phyloP scores from a whole-genome alignment of 139 green algal species.

The Yamagishiella unicocca region DNA sequence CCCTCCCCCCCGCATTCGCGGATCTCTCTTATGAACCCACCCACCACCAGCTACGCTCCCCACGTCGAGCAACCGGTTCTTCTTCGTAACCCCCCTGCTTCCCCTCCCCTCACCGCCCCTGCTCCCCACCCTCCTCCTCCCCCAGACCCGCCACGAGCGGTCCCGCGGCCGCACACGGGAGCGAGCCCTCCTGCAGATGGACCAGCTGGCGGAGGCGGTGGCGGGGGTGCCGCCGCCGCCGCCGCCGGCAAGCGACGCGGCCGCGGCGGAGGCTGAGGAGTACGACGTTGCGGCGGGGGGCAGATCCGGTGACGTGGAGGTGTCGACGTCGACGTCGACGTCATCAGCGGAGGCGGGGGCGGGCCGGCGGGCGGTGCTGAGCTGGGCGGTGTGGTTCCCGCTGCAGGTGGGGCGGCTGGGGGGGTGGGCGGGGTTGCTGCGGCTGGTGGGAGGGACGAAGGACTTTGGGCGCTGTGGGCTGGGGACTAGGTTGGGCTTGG shows the following conservation, averaged over 20 bases:
- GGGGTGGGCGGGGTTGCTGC: not conserved
- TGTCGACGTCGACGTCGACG: not conserved
- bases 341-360: not conserved
- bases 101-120: not conserved
- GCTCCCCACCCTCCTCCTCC: not conserved
- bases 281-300: not conserved
- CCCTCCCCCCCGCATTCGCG: too few relatives aligned
- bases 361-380: constrained; percentile 41
- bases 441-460: not conserved
- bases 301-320: not conserved
- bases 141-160: constrained; percentile 76
- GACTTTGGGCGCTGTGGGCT: too few relatives aligned
- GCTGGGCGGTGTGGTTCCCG: constrained; percentile 72
- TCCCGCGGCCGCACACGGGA: constrained; percentile 82
- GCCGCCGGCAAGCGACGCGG: not conserved
- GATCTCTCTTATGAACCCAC: not conserved
- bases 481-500: too few relatives aligned
- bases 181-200: constrained; percentile 80
- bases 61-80: too few relatives aligned
- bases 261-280: not conserved
- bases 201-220: constrained; percentile 71
- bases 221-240: not conserved
- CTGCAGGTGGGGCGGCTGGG: constrained; percentile 46
- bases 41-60: not conserved
- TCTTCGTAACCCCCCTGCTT: too few relatives aligned